Evolutionary conservation across 257 asterid genomes (phyloP).

Genomic region (Ocimum tenuiflorum): DNA sequence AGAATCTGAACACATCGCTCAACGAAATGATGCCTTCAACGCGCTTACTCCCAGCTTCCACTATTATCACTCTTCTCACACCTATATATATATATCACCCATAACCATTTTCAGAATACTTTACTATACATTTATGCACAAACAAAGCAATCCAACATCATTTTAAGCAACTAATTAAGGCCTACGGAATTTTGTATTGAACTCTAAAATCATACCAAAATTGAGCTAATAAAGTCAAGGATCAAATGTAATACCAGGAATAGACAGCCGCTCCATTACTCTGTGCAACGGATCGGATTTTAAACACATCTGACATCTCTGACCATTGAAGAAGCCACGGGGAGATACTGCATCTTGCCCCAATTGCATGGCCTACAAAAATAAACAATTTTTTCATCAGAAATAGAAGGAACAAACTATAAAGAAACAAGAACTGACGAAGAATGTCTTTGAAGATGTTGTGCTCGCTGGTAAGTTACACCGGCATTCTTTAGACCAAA

Average conservation of each 20-base stretch:
- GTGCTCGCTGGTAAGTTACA: no score
- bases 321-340: conserved; percentile 42
- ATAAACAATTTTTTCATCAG: not conserved
- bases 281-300: conserved; percentile 61
- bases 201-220: not conserved
- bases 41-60: conserved; percentile 74
- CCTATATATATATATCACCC: no score
- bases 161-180: no score
- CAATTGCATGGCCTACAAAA: conserved; percentile 54
- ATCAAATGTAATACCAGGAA: conserved; percentile 39
- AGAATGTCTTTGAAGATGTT: no score
- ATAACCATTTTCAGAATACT: no score
- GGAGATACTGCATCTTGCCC: conserved; percentile 61
- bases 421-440: no score
- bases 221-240: not conserved
- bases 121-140: no score
- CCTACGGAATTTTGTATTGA: not conserved
- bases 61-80: conserved; percentile 60
- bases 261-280: conserved; percentile 63
- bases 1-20: conserved; percentile 59
- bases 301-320: conserved; percentile 77
- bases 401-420: not conserved
- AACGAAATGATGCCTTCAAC: conserved; percentile 65
- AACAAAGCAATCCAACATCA: no score
- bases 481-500: no score